Evolutionary conservation across 306 rosid genomes (phyloP).

Genomic region (Hippophae rhamnoides): DNA sequence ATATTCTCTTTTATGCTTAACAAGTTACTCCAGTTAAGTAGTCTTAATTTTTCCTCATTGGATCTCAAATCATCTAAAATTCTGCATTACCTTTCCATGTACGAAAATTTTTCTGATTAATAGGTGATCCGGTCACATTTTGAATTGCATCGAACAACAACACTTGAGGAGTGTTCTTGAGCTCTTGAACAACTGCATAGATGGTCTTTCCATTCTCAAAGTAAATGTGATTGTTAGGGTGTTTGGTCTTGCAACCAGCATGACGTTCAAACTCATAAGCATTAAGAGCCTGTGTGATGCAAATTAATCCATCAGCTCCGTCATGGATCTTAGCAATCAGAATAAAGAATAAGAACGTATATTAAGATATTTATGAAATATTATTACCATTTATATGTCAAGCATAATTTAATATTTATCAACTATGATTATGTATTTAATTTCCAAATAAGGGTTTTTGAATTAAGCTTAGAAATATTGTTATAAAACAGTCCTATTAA

Average conservation of each 20-base stretch:
- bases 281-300: slow-evolving; percentile 63
- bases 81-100: slow-evolving; percentile 63
- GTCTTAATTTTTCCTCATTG: too few relatives aligned
- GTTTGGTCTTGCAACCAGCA: slow-evolving; percentile 93
- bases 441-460: too few relatives aligned
- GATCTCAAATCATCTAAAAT: slow-evolving; percentile 11
- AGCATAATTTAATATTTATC: too few relatives aligned
- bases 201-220: slow-evolving; percentile 91
- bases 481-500: too few relatives aligned
- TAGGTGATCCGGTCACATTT: slow-evolving; percentile 58
- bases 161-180: slow-evolving; percentile 75
- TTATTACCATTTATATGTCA: too few relatives aligned
- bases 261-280: slow-evolving; percentile 96
- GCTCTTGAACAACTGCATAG: slow-evolving; percentile 89
- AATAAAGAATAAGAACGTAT: too few relatives aligned
- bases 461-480: too few relatives aligned
- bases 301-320: slow-evolving; percentile 25
- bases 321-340: slow-evolving; percentile 6
- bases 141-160: slow-evolving; percentile 78
- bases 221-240: slow-evolving; percentile 90
- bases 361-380: too few relatives aligned
- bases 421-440: too few relatives aligned
- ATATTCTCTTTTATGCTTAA: too few relatives aligned
- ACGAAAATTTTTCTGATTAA: slow-evolving; percentile 76
- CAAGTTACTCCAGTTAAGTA: too few relatives aligned